Conservation (phyloP, 2,329 filamentous ascomycete genomes). For the Daldinia sp. region DNA sequence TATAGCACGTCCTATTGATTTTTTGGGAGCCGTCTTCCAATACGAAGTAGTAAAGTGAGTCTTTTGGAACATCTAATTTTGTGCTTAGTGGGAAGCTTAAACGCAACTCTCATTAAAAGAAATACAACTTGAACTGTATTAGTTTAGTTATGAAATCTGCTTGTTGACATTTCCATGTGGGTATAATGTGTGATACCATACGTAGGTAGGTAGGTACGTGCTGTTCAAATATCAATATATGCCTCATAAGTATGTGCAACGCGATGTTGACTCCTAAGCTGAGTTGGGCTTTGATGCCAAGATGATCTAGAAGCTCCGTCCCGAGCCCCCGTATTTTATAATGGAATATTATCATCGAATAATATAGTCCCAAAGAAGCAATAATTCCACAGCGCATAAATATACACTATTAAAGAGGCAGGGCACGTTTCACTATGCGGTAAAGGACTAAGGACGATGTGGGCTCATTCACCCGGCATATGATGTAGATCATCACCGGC, state of each 20-base stretch:
- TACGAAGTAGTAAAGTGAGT: no score
- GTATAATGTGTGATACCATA: background rate
- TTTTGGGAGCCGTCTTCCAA: background rate
- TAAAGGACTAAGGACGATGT: constrained; percentile 12
- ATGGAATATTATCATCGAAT: background rate
- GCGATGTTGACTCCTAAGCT: background rate
- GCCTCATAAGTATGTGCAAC: background rate
- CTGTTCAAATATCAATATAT: no score
- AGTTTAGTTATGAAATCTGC: background rate
- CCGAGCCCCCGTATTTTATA: background rate
- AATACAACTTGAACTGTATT: background rate
- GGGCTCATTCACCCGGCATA: constrained; percentile 24
- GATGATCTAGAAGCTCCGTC: background rate
- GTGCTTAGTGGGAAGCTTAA: background rate
- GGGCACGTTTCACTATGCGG: background rate
- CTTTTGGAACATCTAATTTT: background rate
- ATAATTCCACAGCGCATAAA: background rate
- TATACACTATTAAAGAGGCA: background rate
- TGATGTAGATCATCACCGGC: constrained; percentile 26
- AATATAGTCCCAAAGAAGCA: background rate
- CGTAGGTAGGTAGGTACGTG: no score
- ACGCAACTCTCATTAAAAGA: background rate
- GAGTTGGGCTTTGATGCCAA: background rate
- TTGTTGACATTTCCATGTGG: background rate
- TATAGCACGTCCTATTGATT: background rate